These are phyloP conservation scores for Chlorella ohadii DNA, from an alignment of 139 green algal species.

Conservation along the genomic window DNA sequence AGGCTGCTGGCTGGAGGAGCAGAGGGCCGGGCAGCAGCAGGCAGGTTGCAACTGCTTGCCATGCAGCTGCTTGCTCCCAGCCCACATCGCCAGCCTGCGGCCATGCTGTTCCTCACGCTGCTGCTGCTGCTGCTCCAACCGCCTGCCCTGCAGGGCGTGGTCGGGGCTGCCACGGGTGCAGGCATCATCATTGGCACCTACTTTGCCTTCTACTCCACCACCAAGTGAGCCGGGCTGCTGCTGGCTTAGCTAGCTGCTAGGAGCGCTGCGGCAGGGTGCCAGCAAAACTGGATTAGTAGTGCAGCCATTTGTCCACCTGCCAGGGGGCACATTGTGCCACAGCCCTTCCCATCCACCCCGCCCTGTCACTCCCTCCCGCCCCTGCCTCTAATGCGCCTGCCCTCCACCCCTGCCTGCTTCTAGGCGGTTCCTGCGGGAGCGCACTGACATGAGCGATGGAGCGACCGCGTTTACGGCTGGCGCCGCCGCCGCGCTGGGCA, in stretches of 20 bases:
- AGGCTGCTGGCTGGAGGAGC: not conserved
- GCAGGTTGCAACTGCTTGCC: not conserved
- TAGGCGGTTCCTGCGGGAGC: constrained; percentile 52
- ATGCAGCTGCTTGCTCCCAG: no score
- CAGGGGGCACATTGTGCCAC: no score
- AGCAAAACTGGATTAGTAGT: no score
- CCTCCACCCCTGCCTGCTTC: no score
- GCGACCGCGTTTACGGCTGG: constrained; percentile 78
- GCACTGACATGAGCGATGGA: constrained; percentile 55
- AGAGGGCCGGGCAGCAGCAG: no score
- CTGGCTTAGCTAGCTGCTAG: no score
- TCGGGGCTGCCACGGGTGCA: constrained; percentile 88
- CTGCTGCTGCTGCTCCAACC: not conserved
- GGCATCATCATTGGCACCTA: constrained; percentile 96
- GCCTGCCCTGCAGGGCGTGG: constrained; percentile 65
- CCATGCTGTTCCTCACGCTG: not conserved
- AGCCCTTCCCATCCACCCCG: no score
- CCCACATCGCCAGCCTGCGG: no score
- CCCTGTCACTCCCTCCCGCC: no score
- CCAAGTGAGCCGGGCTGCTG: constrained; percentile 42
- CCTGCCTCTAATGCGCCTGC: no score
- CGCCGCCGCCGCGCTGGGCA: constrained; percentile 77
- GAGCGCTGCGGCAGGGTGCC: no score
- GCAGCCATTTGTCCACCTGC: no score
- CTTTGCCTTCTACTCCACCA: constrained; percentile 89